These are phyloP conservation scores for Fusarium sacchari DNA, from an alignment of 2,329 filamentous ascomycete genomes.

Conservation along the genomic window DNA sequence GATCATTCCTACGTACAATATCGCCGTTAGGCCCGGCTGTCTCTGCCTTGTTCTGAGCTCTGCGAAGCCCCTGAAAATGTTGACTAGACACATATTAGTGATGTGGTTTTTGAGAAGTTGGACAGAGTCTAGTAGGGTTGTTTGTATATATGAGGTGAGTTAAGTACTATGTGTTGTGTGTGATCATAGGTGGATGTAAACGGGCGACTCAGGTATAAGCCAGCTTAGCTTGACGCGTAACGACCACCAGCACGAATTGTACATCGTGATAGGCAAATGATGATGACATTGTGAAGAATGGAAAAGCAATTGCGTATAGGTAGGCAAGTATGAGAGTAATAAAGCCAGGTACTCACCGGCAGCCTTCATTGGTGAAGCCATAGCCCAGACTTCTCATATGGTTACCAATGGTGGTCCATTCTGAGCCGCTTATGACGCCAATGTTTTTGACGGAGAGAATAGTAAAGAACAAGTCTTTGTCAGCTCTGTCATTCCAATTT, in stretches of 20 bases:
- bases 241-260: conserved; percentile 1
- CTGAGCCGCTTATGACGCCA: conserved; percentile 68
- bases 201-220: conserved; percentile 15
- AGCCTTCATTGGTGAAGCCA: conserved; percentile 72
- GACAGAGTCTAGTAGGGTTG: background rate
- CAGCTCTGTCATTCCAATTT: conserved; percentile 70
- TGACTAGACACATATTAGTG: conserved; percentile 54
- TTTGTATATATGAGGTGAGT: background rate
- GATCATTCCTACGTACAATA: conserved; percentile 56
- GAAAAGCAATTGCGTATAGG: background rate
- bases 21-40: conserved; percentile 49
- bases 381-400: conserved; percentile 69
- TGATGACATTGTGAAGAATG: background rate
- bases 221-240: conserved; percentile 15
- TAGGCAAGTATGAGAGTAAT: conserved; percentile 4
- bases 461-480: conserved; percentile 72
- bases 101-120: background rate
- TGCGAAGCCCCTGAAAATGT: conserved; percentile 68
- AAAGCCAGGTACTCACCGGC: conserved; percentile 60
- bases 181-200: background rate
- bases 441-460: conserved; percentile 71
- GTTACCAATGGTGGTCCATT: conserved; percentile 71
- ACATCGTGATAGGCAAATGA: conserved; percentile 2
- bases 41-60: conserved; percentile 65
- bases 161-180: background rate